Evolutionary conservation across 2,329 filamentous ascomycete genomes (phyloP).

Genomic region (Ceratocystis alfenasii): DNA sequence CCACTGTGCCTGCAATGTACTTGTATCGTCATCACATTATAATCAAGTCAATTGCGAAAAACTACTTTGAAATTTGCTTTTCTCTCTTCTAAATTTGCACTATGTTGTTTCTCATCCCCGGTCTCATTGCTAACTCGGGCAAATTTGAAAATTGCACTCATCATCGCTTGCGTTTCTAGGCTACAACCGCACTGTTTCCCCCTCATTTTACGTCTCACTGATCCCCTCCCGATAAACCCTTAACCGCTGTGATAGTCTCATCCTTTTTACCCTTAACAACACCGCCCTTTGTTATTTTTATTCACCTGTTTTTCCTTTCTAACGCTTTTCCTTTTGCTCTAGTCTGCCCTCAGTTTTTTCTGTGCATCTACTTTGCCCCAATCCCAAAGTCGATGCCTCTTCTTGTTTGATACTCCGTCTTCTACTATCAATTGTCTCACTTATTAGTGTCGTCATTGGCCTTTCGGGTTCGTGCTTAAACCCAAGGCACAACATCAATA

Average conservation of each 20-base stretch:
- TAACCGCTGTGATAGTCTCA: conserved; percentile 1
- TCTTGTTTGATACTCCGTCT: not conserved
- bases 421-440: conserved; percentile 4
- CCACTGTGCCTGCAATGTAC: not conserved
- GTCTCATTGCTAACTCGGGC: too few species aligned
- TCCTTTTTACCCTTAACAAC: not conserved
- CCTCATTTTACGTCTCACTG: conserved; percentile 3
- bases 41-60: too few species aligned
- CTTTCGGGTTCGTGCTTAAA: conserved; percentile 6
- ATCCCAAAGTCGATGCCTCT: not conserved
- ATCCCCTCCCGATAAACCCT: not conserved
- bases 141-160: not conserved
- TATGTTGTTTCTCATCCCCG: too few species aligned
- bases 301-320: not conserved
- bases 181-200: not conserved
- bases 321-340: not conserved
- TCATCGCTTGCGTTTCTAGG: not conserved
- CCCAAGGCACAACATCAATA: not conserved
- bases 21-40: too few species aligned
- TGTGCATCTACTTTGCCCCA: not conserved
- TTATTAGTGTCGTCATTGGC: not conserved
- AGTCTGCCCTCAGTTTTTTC: not conserved
- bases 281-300: not conserved
- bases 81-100: too few species aligned
- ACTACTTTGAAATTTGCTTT: too few species aligned